These are phyloP conservation scores for Microthyrium microscopicum DNA, from an alignment of 2,329 filamentous ascomycete genomes.

Conservation along the genomic window DNA sequence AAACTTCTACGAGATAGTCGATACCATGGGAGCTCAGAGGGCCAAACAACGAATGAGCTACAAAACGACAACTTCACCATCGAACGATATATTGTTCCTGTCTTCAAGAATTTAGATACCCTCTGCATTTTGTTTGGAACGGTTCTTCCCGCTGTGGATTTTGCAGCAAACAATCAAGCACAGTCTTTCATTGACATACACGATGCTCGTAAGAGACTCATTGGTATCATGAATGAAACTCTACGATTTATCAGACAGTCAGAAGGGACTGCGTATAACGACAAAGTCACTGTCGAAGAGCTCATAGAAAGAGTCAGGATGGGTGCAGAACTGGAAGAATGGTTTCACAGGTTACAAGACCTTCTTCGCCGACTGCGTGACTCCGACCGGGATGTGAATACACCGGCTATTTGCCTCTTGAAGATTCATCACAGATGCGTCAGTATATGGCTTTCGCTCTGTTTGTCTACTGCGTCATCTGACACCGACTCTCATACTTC, in stretches of 20 bases:
- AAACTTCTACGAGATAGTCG: constrained; percentile 6
- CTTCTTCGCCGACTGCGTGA: no score
- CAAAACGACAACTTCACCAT: not conserved
- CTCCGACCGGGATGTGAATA: no score
- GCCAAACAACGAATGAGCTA: not conserved
- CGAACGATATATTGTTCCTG: constrained; percentile 3
- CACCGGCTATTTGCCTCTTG: constrained; percentile 1
- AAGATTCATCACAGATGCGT: not conserved
- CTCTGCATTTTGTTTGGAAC: constrained; percentile 6
- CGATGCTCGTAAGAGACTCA: not conserved
- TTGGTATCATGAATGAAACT: not conserved
- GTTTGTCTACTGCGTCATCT: constrained; percentile 1
- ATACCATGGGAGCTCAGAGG: not conserved
- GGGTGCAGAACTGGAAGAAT: no score
- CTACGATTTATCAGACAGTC: constrained; percentile 1
- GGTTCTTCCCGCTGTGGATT: constrained; percentile 1
- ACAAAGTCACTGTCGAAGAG: no score
- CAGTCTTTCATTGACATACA: not conserved
- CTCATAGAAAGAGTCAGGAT: no score
- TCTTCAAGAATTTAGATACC: constrained; percentile 4
- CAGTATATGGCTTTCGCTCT: constrained; percentile 6
- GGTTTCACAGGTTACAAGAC: no score
- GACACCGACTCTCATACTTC: constrained; percentile 2
- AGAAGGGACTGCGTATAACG: no score
- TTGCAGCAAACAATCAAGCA: not conserved